Base-by-base conservation (phyloP, 257 asterid species). In the Henckelia pumila region DNA sequence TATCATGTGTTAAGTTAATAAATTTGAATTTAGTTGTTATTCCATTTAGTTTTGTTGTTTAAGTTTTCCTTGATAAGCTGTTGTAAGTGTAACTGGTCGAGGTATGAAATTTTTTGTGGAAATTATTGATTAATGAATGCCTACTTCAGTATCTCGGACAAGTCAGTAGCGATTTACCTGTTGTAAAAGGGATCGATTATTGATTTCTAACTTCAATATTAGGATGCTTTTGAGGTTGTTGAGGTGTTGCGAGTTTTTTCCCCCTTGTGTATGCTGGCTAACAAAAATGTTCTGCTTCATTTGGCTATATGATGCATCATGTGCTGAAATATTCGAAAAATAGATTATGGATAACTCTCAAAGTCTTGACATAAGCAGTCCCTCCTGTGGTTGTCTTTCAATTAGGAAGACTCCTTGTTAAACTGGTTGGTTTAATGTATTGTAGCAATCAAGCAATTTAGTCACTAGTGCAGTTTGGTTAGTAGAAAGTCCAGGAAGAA, bases 61-160 rank as follows among this genome's bases (percentile, higher is more conserved):
- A 20, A 44, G 56, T 68, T 50, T 28, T 21, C 62, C 21, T 21
- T 70, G 61, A 61, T 60, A 10, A 69, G 47, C 7, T 44, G 52
- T 73, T 58, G 68, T 58, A 32, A 21, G n/a, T 24, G 55, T 58
- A 32, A 21, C 23, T 24, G 55, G 22, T 22, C 56, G 10, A 28
- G 35, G 5, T 50, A 55, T 60, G 35, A 49, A 56, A 22, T 32
- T 24, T 35, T 35, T 40, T 0, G 19, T 44, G 19, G 52, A 19
- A 26, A 69, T 25, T 33, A 35, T 50, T 37, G 67, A 52, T 37
- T 35, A 40, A 63, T 63, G 68, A 63, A 64, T 24, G 40, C 14
- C 35, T 26, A 24, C 22, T 59, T 59, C 20, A 44, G 73, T 57
- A 9, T 33, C 35, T 19, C 35, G 21, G 57, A 40, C 16, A 20